These are phyloP conservation scores for Taphrina flavorubra DNA, from an alignment of 1,139 yeast species.

Conservation along the genomic window DNA sequence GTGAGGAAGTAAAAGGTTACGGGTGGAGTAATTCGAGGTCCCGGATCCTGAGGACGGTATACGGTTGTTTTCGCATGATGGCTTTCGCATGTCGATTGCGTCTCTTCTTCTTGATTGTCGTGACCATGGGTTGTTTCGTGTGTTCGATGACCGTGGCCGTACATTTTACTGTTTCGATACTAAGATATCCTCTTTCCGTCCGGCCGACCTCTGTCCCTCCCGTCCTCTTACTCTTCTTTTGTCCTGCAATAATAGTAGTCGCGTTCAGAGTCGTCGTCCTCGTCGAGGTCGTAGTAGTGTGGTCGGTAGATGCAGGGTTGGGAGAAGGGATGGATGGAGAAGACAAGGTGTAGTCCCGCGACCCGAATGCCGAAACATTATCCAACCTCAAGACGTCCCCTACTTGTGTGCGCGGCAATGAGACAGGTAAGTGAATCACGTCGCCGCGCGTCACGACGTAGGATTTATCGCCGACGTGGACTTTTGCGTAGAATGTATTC, in stretches of 20 bases:
- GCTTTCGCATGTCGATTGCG: conserved; percentile 86
- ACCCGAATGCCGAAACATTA: conserved; percentile 81
- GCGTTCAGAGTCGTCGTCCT: too few species aligned
- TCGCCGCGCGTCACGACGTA: conserved; percentile 93
- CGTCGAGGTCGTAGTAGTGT: too few species aligned
- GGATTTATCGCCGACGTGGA: conserved; percentile 81
- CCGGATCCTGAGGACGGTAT: conserved; percentile 79
- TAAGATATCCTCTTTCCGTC: not conserved
- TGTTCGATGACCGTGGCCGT: conserved; percentile 80
- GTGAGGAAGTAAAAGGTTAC: too few species aligned
- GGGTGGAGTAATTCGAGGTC: conserved; percentile 56
- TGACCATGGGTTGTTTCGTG: conserved; percentile 78
- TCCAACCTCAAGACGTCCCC: conserved; percentile 78
- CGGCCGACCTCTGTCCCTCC: not conserved
- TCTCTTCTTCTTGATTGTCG: conserved; percentile 70
- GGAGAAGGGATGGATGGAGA: conserved; percentile 2
- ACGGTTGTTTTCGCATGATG: conserved; percentile 74
- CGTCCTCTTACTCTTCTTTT: not conserved
- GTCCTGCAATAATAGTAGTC: too few species aligned
- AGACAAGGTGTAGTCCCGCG: conserved; percentile 75
- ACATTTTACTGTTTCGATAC: not conserved
- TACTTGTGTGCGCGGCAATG: conserved; percentile 72
- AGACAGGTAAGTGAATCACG: conserved; percentile 60
- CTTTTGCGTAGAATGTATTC: conserved; percentile 65
- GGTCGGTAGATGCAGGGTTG: too few species aligned